These are phyloP conservation scores for Ormosia semicastrata DNA, from an alignment of 306 rosid species.

Conservation along the genomic window DNA sequence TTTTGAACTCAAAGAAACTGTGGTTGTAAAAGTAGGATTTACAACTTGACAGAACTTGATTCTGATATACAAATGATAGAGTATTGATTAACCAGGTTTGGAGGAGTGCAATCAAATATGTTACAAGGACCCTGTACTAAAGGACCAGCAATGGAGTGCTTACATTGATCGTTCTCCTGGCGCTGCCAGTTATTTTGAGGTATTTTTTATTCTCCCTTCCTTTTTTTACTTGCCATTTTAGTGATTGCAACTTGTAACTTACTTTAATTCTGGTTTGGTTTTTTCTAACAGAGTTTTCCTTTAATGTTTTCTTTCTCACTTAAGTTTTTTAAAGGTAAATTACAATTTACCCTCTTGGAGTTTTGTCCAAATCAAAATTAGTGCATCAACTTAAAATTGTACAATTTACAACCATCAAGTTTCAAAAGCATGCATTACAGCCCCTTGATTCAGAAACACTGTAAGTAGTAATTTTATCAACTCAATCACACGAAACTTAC, in stretches of 20 bases:
- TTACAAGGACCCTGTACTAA: no score
- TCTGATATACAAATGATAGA: no score
- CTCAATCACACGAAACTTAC: not conserved
- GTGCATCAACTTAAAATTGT: not conserved
- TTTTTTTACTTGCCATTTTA: constrained; percentile 1
- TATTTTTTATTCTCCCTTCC: constrained; percentile 20
- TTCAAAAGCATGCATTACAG: not conserved
- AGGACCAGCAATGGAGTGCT: constrained; percentile 89
- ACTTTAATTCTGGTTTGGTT: not conserved
- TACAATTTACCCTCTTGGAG: no score
- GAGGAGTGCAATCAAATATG: no score
- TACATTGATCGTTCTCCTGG: constrained; percentile 97
- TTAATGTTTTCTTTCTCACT: not conserved
- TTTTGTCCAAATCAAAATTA: not conserved
- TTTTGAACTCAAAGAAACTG: no score
- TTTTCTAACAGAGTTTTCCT: not conserved
- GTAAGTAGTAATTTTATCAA: not conserved
- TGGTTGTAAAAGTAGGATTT: no score
- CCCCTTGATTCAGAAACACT: not conserved
- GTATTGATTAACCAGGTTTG: no score
- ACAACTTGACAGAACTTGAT: no score
- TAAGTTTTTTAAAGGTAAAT: not conserved
- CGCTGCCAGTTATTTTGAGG: constrained; percentile 68
- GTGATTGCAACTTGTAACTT: no score
- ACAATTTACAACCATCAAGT: not conserved